These are phyloP conservation scores for Fusarium redolens DNA, from an alignment of 2,329 filamentous ascomycete species.

Conservation along the genomic window DNA sequence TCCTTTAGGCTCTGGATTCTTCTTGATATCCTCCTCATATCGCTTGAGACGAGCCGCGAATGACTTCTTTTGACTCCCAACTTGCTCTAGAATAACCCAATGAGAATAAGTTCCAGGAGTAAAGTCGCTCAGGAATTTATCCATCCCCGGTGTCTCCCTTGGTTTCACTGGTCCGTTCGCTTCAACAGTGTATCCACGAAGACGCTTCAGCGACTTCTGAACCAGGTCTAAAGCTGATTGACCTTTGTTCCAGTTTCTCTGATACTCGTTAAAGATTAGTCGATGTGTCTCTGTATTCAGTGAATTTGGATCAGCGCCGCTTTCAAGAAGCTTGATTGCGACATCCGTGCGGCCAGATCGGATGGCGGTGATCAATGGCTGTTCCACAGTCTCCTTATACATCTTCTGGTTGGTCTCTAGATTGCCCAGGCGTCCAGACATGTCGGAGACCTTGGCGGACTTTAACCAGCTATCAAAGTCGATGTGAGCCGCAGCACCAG, in stretches of 20 bases:
- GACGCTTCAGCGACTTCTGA: slow-evolving; percentile 59
- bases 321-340: slow-evolving; percentile 68
- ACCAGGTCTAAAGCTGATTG: slow-evolving; percentile 71
- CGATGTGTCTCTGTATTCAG: slow-evolving; percentile 57
- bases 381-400: slow-evolving; percentile 63
- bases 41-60: slow-evolving; percentile 46
- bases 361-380: slow-evolving; percentile 75
- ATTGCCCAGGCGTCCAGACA: slow-evolving; percentile 46
- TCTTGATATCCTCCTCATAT: slow-evolving; percentile 43
- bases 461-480: slow-evolving; percentile 74
- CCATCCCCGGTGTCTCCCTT: slow-evolving; percentile 51
- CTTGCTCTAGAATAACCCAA: slow-evolving; percentile 60
- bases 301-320: slow-evolving; percentile 74
- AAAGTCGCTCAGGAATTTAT: slow-evolving; percentile 66
- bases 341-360: slow-evolving; percentile 56
- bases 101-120: slow-evolving; percentile 69
- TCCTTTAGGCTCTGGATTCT: slow-evolving; percentile 28
- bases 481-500: slow-evolving; percentile 69
- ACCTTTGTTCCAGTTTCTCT: slow-evolving; percentile 52
- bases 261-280: slow-evolving; percentile 50
- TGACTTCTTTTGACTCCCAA: slow-evolving; percentile 49
- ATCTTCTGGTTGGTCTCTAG: slow-evolving; percentile 60
- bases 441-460: slow-evolving; percentile 59
- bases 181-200: slow-evolving; percentile 58
- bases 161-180: slow-evolving; percentile 31